Percentiles rank a stretch among this genome's conserved stretches.
phyloP scores from a whole-genome alignment of 2,329 filamentous ascomycete species.

The Myriosclerotinia scirpicola region DNA sequence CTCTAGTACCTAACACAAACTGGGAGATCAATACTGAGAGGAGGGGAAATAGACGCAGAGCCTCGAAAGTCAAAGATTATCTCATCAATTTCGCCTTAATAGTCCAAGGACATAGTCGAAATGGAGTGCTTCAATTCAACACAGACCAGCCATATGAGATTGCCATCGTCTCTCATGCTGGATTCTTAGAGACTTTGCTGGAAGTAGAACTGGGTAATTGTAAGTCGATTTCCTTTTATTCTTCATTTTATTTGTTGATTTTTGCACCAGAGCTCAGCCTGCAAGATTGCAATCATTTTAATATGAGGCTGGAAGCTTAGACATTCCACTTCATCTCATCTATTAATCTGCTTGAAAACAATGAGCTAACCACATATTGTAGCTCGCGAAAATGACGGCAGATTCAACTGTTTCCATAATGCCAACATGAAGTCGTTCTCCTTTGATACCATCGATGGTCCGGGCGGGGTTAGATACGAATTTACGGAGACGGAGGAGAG shows the following conservation, averaged over 20 bases:
- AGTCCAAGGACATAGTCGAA: not conserved
- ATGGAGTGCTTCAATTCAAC: not conserved
- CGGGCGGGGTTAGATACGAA: not conserved
- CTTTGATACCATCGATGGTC: not conserved
- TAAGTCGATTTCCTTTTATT: not conserved
- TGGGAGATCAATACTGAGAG: not conserved
- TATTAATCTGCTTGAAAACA: not conserved
- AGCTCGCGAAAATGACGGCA: not conserved
- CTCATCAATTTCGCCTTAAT: not conserved
- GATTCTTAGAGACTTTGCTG: not conserved
- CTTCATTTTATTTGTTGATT: not conserved
- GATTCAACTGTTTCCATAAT: not conserved
- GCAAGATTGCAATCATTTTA: not conserved
- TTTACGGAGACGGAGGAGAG: not conserved
- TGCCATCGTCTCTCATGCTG: constrained; percentile 1
- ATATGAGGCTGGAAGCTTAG: not conserved
- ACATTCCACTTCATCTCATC: not conserved
- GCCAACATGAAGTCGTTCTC: not conserved
- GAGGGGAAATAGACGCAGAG: not conserved
- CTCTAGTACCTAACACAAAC: not conserved
- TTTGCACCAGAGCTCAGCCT: too few species aligned
- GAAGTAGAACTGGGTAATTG: not conserved
- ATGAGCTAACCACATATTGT: not conserved
- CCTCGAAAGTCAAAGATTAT: not conserved
- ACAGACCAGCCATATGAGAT: not conserved